Evolutionary conservation across 2,329 filamentous ascomycete genomes (phyloP), one percentile per base, ranked within the genome.

Genomic region (Calonectria honghensis): DNA sequence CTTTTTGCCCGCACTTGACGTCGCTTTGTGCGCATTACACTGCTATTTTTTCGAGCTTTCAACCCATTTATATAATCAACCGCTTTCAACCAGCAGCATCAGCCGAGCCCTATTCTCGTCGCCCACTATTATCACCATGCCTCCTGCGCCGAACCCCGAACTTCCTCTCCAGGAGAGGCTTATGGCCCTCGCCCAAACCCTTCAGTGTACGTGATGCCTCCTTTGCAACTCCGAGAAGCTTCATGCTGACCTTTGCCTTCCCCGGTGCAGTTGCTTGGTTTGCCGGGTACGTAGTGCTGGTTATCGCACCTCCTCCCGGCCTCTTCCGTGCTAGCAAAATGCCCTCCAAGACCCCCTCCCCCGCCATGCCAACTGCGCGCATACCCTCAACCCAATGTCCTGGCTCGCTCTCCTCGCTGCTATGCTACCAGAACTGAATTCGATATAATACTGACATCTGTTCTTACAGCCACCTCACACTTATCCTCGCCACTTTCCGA

Each of bases 401-500:
- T 68, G 29, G 24, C 59, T 39, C 57, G 51, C 75, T 72, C 64
- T 63, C 39, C 7, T 51, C 20, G 45, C n/a, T 61, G 4, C 61
- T 11, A 50, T 32, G 7, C 50, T 50, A 39, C 24, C 41, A 72
- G 50, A 24, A 20, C 41, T 37, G 67, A 54, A 70, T 48, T 20
- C 54, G 57, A 75, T 69, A 20, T 18, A 11, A 68, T 50, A 74
- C 77, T 80, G n/a, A 80, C 70, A 29, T 73, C 31, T 35, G 11
- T 31, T 66, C 35, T 66, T 57, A 52, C 82, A 98, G 96, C 80
- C 97, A 99, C 85, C 88, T 98, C 75, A 94, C 93, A 50, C 92
- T 98, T 76, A 93, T 99, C 79, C 87, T 98, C 80, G 93, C 92
- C 82, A 95, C 96, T 68, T 84, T 94, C 82, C 94, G 96, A 84